Evolutionary conservation across 768 basidiomycete genomes (phyloP), one percentile per base, ranked within the genome.

Genomic region (Podaxis carcinomalis): DNA sequence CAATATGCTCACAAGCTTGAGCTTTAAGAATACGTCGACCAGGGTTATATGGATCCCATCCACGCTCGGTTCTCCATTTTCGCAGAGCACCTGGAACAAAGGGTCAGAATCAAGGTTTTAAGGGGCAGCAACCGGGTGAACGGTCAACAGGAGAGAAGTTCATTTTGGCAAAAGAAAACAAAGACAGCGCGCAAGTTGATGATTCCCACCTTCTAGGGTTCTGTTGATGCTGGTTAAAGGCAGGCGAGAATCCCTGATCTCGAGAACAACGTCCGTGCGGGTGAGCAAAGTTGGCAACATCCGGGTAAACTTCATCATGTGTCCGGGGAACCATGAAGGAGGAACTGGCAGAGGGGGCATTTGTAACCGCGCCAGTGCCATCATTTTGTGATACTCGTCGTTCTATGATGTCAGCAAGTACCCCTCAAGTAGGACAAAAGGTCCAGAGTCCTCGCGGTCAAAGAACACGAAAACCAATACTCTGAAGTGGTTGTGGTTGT

Each of bases 321-420:
- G 95, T 36, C 95, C 95, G 25, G 93, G 93, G 76, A 89, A 96
- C 94, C 94, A 97, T 80, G 94, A 95, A 55, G 89, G 89, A 32
- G 92, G 87, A 50, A 77, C 74, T 47, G 90, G 86, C 23, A 94
- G 81, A 23, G 65, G 52, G 54, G 78, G 78, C 59, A 75, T 70
- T 19, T 74, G 74, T 14, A 80, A 74, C 35, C 72, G 74, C 27
- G 68, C 65, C 52, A 78, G 68, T 44, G 66, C 67, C 75, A 79
- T 78, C 28, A 51, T 58, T 23, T 49, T 23, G 47, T 49, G 21
- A 13, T 23, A 19, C 7, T n/a, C 19, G 46, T 23, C 10, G 21
- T 49, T 27, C 47, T 27, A 21, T 27, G 21, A 4, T 44, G 14
- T 6, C n/a, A 44, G 19, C 6, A 19, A 19, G 7, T 44, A 19